Base-by-base conservation (phyloP, 2,329 filamentous ascomycete species). In the Aspergillus sp. region DNA sequence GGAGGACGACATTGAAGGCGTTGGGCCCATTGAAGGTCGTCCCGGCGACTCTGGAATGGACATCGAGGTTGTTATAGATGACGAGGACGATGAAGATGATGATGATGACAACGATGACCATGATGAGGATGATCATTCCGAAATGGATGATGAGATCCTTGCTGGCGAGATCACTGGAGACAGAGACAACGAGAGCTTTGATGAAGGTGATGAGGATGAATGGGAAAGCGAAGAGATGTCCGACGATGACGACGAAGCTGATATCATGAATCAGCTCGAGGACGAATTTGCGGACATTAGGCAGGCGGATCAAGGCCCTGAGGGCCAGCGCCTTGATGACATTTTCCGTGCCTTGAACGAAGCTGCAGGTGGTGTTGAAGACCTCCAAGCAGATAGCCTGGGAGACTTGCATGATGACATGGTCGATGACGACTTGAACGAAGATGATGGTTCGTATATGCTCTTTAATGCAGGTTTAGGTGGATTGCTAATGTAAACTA, bases 31-130 rank as follows among this genome's bases (percentile, higher is more conserved):
- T 50, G 85, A 88, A 78, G 85, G 85, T 56, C 74, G 87, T 41
- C 79, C 84, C 40, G 85, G 85, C 14, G 85, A 87, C 65, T 75
- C 79, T n/a, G 78, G 77, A 23, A 82, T 86, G 74, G 87, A 90
- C 39, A 90, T 97, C 52, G 93, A 96, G 78, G 90, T 98, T 65
- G 90, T 96, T 61, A 90, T 97, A 80, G 89, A 90, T 37, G 87
- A 87, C 52, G 86, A 90, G 27, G 86, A 87, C 23, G 86, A 86
- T 52, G 84, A 86, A 27, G 83, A 86, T 24, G 86, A 88, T 35
- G 86, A 86, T 11, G 86, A 86, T 7, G 80, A 84, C 19, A 81
- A 83, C 21, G 82, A 84, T 27, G 80, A 82, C 21, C 84, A 86
- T 7, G 80, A 84, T 54, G 80, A 82, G 45, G 82, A 84, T 33